Base-by-base conservation (phyloP, 208 protist genomes). In the Crithidia bombi region DNA sequence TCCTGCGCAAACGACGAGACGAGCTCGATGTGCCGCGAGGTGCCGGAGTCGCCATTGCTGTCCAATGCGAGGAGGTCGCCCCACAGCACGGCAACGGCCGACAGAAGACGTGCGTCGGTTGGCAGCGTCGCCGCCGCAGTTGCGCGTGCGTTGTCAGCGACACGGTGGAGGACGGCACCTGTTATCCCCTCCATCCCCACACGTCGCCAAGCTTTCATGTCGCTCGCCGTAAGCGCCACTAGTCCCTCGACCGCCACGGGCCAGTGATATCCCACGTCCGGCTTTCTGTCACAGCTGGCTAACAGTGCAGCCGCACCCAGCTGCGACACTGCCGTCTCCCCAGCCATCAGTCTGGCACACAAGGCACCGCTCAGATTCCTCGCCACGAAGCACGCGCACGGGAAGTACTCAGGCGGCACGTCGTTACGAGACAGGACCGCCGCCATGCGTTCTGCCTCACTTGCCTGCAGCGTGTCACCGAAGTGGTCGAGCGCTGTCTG, bases 181-280 rank as follows among this genome's bases (percentile, higher is more conserved):
- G 72, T 81, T 30, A 81, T n/a, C 23, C 68, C 70, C 33, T 71
- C 69, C 70, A 69, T 57, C 47, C 57, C 75, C 30, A 74, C 63
- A 0, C 70, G 62, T 10, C 62, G 62, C 70, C 70, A 75, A 39
- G 46, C 62, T 1, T 47, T 15, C 21, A 12, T n/a, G 14, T 54
- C 62, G 28, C 28, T 12, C n/a, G 36, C 30, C 7, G 57, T 62
- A n/a, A 68, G 59, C 26, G 38, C n/a, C 1, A 17, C 56, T 32
- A 75, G 50, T 7, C 59, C 68, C 21, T 11, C 75, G 9, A 41
- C 39, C 4, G 26, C 35, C 2, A 36, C 49, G 3, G 30, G 2
- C 57, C 70, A 66, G 21, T 41, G 55, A 32, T 21, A 21, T 25
- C 46, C 44, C 2, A 36, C 23, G 21, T 26, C 30, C 21, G 5